phyloP scores from a whole-genome alignment of 768 basidiomycete species.

The Lanmaoa pseudosensibilis region DNA sequence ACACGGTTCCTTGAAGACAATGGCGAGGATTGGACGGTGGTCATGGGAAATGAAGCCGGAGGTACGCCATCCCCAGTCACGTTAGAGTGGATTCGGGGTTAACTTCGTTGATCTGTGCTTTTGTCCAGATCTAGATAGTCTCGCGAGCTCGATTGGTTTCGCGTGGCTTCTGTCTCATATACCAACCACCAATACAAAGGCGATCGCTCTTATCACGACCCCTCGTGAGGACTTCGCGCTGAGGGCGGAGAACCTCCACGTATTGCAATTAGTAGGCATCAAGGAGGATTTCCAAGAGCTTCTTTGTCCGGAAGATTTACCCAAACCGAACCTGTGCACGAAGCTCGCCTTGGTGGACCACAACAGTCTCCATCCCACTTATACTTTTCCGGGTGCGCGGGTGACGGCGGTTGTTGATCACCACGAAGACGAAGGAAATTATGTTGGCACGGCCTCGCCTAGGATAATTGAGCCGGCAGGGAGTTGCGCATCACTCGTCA shows the following conservation, averaged over 20 bases:
- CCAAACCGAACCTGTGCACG: slow-evolving; percentile 40
- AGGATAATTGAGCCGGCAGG: slow-evolving; percentile 71
- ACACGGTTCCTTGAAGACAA: slow-evolving; percentile 59
- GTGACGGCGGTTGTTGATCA: slow-evolving; percentile 88
- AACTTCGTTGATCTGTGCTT: not conserved
- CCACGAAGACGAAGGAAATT: slow-evolving; percentile 78
- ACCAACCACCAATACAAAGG: slow-evolving; percentile 39
- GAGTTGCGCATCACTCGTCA: slow-evolving; percentile 72
- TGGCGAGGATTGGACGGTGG: slow-evolving; percentile 72
- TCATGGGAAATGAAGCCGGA: slow-evolving; percentile 96
- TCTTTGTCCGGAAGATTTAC: slow-evolving; percentile 69
- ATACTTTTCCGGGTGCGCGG: slow-evolving; percentile 38
- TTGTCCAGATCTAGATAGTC: slow-evolving; percentile 77
- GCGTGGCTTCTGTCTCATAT: slow-evolving; percentile 63
- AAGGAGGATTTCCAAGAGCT: slow-evolving; percentile 52
- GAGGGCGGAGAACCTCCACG: slow-evolving; percentile 85
- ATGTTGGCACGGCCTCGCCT: slow-evolving; percentile 61
- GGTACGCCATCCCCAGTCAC: slow-evolving; percentile 46
- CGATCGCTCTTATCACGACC: slow-evolving; percentile 73
- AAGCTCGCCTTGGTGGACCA: slow-evolving; percentile 89
- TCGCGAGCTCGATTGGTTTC: slow-evolving; percentile 84
- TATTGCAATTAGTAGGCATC: slow-evolving; percentile 61
- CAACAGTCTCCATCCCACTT: slow-evolving; percentile 61
- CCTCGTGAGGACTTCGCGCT: slow-evolving; percentile 66
- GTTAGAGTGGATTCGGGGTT: not conserved